Conservation (phyloP, 108 stramenopile genomes). For the Cylindrotheca fusiformis region DNA sequence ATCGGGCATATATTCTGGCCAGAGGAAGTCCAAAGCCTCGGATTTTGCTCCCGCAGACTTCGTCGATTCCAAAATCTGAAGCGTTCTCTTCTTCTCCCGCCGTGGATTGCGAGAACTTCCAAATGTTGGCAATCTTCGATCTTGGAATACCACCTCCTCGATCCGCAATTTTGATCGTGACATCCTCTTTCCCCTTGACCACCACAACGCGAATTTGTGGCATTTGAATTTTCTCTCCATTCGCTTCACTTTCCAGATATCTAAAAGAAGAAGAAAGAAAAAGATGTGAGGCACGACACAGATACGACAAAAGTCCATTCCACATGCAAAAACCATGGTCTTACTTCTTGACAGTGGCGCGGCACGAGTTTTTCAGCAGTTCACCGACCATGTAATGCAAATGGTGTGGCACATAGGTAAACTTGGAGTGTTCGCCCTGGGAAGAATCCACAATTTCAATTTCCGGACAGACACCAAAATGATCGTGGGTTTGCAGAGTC, state of each 20-base stretch:
- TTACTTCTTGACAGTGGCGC: conserved; percentile 78
- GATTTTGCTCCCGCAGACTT: conserved; percentile 46
- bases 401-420: conserved; percentile 94
- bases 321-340: conserved; percentile 4
- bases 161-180: conserved; percentile 97
- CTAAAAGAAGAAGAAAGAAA: conserved; percentile 4
- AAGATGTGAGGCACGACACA: conserved; percentile 10
- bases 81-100: conserved; percentile 48
- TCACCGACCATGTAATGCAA: conserved; percentile 96
- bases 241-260: conserved; percentile 12
- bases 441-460: conserved; percentile 70
- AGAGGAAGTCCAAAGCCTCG: conserved; percentile 97
- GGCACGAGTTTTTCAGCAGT: conserved; percentile 95
- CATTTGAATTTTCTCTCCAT: conserved; percentile 17
- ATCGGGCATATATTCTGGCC: conserved; percentile 94
- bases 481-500: conserved; percentile 48
- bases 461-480: conserved; percentile 74
- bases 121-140: conserved; percentile 85
- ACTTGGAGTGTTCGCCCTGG: conserved; percentile 12
- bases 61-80: conserved; percentile 62
- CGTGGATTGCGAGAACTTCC: conserved; percentile 95
- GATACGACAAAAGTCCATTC: not conserved
- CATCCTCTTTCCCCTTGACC: conserved; percentile 96
- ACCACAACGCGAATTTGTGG: conserved; percentile 91
- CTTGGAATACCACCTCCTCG: conserved; percentile 97